These are phyloP conservation scores for Rhodomyrtus psidioides DNA, from an alignment of 441 rosid species.

Conservation along the genomic window DNA sequence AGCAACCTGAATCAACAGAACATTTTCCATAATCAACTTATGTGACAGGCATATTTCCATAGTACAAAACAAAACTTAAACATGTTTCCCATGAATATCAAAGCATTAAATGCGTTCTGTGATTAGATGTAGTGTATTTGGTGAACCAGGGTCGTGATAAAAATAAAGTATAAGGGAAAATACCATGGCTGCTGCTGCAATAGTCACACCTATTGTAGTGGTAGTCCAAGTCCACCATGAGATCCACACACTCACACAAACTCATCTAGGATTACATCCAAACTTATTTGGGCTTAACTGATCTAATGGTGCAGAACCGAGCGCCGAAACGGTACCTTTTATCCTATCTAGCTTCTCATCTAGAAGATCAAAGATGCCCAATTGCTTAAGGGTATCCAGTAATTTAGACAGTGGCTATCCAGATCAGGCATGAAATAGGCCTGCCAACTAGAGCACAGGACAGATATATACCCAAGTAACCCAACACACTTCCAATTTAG, in stretches of 20 bases:
- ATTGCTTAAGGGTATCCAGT: not conserved
- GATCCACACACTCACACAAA: not conserved
- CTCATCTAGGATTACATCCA: not conserved
- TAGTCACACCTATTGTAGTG: too few species aligned
- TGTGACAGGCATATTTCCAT: not conserved
- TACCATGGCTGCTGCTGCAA: not conserved
- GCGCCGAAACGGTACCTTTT: not conserved
- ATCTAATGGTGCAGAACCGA: not conserved
- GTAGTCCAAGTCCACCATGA: not conserved
- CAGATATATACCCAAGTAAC: not conserved
- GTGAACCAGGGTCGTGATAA: not conserved
- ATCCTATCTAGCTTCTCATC: not conserved
- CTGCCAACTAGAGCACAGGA: not conserved
- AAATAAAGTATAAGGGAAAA: not conserved
- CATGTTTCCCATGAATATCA: not conserved
- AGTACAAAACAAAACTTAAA: not conserved
- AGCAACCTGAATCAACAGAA: conserved; percentile 55
- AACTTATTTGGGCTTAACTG: not conserved
- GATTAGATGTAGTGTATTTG: not conserved
- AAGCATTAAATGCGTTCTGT: not conserved
- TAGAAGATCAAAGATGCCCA: not conserved
- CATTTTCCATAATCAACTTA: not conserved
- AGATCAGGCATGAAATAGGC: not conserved
- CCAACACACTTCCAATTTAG: not conserved
- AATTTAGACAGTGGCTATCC: not conserved